phyloP scores from a whole-genome alignment of 164 flowering plant species.

The Annona squamosa region DNA sequence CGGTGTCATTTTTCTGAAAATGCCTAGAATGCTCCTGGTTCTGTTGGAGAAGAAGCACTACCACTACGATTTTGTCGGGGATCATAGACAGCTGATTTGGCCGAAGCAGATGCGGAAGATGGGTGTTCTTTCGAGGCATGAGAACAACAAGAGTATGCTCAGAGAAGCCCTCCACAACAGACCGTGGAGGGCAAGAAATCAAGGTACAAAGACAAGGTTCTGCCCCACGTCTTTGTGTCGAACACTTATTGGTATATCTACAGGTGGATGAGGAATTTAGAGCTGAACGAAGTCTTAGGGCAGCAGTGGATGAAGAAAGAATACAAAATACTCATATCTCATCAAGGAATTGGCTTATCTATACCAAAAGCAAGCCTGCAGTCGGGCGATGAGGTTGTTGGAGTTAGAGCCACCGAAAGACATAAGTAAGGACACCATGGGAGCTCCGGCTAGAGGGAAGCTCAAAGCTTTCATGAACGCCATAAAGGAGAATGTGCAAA shows the following conservation, averaged over 20 bases:
- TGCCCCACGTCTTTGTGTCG: constrained; percentile 47
- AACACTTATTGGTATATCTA: constrained; percentile 79
- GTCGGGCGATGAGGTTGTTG: constrained; percentile 29
- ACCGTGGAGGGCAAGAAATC: constrained; percentile 41
- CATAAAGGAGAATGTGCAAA: constrained; percentile 35
- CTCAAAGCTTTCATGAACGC: constrained; percentile 40
- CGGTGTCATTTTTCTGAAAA: no score
- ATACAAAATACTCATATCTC: constrained; percentile 39
- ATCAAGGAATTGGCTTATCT: constrained; percentile 62
- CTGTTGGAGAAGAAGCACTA: constrained; percentile 54
- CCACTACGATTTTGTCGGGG: constrained; percentile 31
- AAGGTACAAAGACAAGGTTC: constrained; percentile 43
- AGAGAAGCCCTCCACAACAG: constrained; percentile 47
- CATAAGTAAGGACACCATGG: constrained; percentile 10
- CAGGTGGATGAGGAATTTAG: constrained; percentile 56
- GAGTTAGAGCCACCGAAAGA: constrained; percentile 23
- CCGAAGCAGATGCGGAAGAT: constrained; percentile 58
- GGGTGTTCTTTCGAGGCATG: constrained; percentile 41
- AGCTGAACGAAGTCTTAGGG: constrained; percentile 46
- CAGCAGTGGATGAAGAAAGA: constrained; percentile 48
- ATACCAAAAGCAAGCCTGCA: constrained; percentile 63
- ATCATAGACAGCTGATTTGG: constrained; percentile 46
- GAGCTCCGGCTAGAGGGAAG: constrained; percentile 22
- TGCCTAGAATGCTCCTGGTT: constrained; percentile 17
- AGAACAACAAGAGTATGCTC: constrained; percentile 39